phyloP scores from a whole-genome alignment of 208 protist species.

The Entamoeba dispar region DNA sequence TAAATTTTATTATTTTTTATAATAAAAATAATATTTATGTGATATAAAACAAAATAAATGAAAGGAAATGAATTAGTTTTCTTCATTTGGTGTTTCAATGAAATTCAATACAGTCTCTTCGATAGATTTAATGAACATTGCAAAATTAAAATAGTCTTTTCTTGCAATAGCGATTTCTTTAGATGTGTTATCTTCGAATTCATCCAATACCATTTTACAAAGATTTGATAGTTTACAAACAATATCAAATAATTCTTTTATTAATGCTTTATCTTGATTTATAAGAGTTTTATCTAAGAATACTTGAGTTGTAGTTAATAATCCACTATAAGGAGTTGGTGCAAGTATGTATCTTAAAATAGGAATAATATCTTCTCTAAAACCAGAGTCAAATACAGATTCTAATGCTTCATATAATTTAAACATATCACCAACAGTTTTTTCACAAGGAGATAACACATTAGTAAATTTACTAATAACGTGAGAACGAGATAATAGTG shows the following conservation, averaged over 20 bases:
- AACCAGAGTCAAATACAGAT: background rate
- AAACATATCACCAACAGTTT: background rate
- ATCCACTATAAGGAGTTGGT: background rate
- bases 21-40: too few species aligned
- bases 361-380: background rate
- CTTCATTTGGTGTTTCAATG: background rate
- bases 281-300: background rate
- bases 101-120: background rate
- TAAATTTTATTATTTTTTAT: too few species aligned
- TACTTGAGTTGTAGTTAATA: background rate
- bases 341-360: background rate
- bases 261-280: background rate
- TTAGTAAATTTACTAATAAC: background rate
- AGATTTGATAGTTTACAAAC: background rate
- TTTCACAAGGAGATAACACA: background rate
- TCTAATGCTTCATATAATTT: background rate
- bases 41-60: too few species aligned
- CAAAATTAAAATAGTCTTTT: background rate
- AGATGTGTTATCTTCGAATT: background rate
- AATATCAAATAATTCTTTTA: background rate
- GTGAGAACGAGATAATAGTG: background rate
- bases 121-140: background rate
- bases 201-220: background rate
- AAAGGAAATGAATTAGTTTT: background rate
- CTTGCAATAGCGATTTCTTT: background rate